phyloP scores from a whole-genome alignment of 352 stramenopile genomes.

The Blastocystis sp. region DNA sequence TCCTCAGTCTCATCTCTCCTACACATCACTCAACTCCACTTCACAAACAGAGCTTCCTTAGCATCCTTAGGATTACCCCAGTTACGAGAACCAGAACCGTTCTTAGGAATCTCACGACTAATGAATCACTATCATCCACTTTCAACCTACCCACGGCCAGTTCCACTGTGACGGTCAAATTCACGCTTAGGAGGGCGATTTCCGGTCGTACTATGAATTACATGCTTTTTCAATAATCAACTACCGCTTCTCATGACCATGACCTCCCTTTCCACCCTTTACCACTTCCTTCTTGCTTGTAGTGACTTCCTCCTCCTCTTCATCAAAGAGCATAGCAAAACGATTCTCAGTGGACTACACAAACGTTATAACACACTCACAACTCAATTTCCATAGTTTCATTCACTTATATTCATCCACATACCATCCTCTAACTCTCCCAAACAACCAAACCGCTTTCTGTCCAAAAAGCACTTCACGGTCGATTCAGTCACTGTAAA shows the following conservation, averaged over 20 bases:
- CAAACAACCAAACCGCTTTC: too few species aligned
- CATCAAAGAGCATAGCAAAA: constrained; percentile 56
- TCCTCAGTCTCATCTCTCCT: constrained; percentile 3
- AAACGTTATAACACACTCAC: not conserved
- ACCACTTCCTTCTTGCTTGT: not conserved
- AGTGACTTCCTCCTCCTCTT: not conserved
- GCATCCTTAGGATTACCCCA: constrained; percentile 57
- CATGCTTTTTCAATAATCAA: not conserved
- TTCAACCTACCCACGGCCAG: constrained; percentile 1
- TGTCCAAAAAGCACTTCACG: too few species aligned
- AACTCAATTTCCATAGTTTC: too few species aligned
- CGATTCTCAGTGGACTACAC: constrained; percentile 43
- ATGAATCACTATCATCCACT: not conserved
- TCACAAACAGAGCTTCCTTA: not conserved
- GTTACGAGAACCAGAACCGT: constrained; percentile 45
- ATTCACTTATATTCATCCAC: too few species aligned
- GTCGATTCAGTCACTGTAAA: too few species aligned
- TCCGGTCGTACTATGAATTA: not conserved
- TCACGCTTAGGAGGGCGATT: constrained; percentile 11
- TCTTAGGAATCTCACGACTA: constrained; percentile 59
- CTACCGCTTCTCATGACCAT: too few species aligned
- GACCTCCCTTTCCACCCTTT: too few species aligned
- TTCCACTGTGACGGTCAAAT: constrained; percentile 55
- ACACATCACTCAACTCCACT: not conserved
- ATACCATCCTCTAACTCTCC: too few species aligned